These are phyloP conservation scores for Hypoxylon sp. DNA, from an alignment of 2,329 filamentous ascomycete genomes.

Conservation along the genomic window DNA sequence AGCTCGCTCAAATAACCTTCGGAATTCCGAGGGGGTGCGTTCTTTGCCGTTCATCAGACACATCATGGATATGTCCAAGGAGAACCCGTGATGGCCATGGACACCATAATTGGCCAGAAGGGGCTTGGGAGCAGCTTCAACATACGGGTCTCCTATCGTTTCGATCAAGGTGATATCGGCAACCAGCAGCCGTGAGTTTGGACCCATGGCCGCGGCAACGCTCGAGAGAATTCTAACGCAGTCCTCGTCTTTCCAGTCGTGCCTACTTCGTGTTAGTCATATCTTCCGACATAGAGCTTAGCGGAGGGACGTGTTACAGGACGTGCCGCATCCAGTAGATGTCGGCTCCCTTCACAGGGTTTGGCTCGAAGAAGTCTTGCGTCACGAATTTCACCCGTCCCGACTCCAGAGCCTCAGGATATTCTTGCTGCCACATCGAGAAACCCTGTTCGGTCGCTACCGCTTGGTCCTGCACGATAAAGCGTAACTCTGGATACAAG, in stretches of 20 bases:
- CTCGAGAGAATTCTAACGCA: constrained; percentile 32
- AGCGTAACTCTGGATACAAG: constrained; percentile 35
- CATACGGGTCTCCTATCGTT: constrained; percentile 37
- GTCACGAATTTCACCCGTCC: constrained; percentile 41
- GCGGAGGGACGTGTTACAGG: constrained; percentile 23
- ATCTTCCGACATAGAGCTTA: constrained; percentile 2
- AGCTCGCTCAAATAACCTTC: constrained; percentile 32
- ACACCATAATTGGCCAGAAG: constrained; percentile 41
- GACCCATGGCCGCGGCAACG: constrained; percentile 33
- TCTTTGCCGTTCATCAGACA: constrained; percentile 39
- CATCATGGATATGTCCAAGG: constrained; percentile 43
- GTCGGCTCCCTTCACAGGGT: constrained; percentile 47
- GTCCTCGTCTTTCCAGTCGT: constrained; percentile 40
- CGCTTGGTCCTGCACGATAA: constrained; percentile 37
- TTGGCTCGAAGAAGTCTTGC: constrained; percentile 49
- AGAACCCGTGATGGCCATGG: constrained; percentile 36
- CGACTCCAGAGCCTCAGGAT: constrained; percentile 37
- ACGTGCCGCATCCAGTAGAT: constrained; percentile 47
- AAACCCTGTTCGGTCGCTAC: constrained; percentile 32
- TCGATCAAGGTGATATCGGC: constrained; percentile 40
- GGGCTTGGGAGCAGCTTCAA: constrained; percentile 38
- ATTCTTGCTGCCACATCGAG: constrained; percentile 37
- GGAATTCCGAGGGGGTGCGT: constrained; percentile 39
- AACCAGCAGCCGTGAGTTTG: constrained; percentile 38
- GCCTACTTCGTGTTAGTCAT: constrained; percentile 28